A percentile compares a stretch with the other conserved stretches of the same genome.
phyloP scores from a whole-genome alignment of 495 filamentous ascomycete genomes.

The Aspergillus haitiensis region DNA sequence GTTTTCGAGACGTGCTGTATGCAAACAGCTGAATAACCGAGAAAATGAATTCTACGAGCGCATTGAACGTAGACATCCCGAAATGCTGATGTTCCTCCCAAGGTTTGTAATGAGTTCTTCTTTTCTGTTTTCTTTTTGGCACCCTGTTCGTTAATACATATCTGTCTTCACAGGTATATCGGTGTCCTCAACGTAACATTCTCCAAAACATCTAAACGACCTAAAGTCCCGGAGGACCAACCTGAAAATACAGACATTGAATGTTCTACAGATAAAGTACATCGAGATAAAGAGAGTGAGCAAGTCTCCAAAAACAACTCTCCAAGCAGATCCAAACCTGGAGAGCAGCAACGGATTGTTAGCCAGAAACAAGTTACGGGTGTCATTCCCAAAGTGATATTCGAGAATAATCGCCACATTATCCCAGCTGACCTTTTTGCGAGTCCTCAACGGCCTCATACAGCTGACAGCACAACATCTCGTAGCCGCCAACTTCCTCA shows the following conservation, averaged over 20 bases:
- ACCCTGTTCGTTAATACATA: background rate
- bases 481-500: constrained; percentile 24
- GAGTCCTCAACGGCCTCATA: constrained; percentile 32
- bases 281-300: constrained; percentile 26
- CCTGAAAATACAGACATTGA: constrained; percentile 25
- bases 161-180: constrained; percentile 68
- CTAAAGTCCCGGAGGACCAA: constrained; percentile 49
- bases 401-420: constrained; percentile 95
- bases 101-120: constrained; percentile 59
- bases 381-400: constrained; percentile 84
- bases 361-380: constrained; percentile 71
- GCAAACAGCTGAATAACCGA: constrained; percentile 94
- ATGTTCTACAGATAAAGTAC: constrained; percentile 8
- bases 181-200: constrained; percentile 97
- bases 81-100: constrained; percentile 85
- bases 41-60: constrained; percentile 99
- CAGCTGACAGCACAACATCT: constrained; percentile 28
- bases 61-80: constrained; percentile 84
- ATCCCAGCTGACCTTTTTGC: constrained; percentile 79
- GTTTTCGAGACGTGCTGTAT: constrained; percentile 91
- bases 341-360: constrained; percentile 62
- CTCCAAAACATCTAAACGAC: constrained; percentile 74
- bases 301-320: constrained; percentile 17
- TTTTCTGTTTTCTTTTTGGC: background rate
- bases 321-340: constrained; percentile 23